Conservation (phyloP, 176 grass and related monocot species). For the Panicum miliaceum region DNA sequence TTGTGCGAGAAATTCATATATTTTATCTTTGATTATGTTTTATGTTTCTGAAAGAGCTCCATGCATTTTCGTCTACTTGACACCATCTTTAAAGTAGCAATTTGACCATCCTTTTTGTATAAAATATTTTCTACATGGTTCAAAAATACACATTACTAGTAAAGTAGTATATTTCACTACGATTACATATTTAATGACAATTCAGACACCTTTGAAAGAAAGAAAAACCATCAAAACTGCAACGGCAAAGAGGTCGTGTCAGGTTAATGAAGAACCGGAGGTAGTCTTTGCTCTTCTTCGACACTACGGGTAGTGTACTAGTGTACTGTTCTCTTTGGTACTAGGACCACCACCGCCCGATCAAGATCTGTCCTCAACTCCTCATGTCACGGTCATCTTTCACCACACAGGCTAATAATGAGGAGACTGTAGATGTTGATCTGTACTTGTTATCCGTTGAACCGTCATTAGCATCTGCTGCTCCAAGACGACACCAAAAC, state of each 20-base stretch:
- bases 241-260: neutral
- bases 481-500: neutral
- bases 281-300: neutral
- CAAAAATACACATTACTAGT: neutral
- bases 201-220: neutral
- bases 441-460: neutral
- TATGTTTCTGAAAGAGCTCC: too few species aligned
- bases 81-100: neutral
- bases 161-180: neutral
- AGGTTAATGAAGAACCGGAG: neutral
- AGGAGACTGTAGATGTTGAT: neutral
- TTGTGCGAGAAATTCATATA: neutral
- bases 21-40: neutral
- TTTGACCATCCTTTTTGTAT: neutral
- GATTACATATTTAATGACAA: neutral
- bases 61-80: neutral
- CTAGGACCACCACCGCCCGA: neutral
- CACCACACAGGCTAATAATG: too few species aligned
- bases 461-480: neutral
- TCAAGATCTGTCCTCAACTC: neutral
- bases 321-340: neutral
- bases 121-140: neutral
- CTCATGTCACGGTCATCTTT: neutral
- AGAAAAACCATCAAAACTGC: neutral
- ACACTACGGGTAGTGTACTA: neutral